A percentile compares a stretch with the other conserved stretches of the same genome.
Conservation (phyloP, 2,329 filamentous ascomycete species). For the Cladophialophora bantiana region DNA sequence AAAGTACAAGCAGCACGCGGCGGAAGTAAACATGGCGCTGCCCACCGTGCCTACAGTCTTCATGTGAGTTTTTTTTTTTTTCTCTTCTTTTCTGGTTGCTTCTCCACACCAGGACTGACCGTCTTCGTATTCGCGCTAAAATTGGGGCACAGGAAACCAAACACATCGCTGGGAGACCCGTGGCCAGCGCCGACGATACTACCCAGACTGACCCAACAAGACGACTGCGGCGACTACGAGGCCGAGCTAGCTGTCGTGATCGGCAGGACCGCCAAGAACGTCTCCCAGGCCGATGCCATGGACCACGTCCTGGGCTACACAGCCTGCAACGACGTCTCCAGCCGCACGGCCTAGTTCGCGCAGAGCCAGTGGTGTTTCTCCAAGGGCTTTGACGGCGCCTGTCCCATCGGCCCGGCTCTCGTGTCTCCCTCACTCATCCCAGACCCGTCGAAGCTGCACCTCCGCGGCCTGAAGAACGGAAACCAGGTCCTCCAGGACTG, state of each 20-base stretch:
- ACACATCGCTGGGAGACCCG: conserved; percentile 47
- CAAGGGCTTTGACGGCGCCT: conserved; percentile 51
- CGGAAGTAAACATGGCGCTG: conserved; percentile 49
- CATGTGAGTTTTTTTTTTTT: conserved; percentile 34
- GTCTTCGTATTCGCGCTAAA: no score
- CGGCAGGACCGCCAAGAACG: conserved; percentile 48
- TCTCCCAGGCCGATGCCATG: conserved; percentile 48
- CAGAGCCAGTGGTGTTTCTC: conserved; percentile 51
- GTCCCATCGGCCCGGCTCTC: conserved; percentile 48
- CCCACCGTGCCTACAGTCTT: conserved; percentile 49
- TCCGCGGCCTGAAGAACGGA: conserved; percentile 49
- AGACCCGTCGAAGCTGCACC: conserved; percentile 45
- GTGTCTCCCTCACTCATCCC: conserved; percentile 44
- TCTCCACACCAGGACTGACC: no score
- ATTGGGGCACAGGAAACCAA: conserved; percentile 39
- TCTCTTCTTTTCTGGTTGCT: neutral
- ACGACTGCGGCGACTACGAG: conserved; percentile 52
- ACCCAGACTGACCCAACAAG: conserved; percentile 47
- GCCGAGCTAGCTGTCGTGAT: conserved; percentile 52
- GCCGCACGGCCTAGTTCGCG: conserved; percentile 49
- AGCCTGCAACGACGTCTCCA: conserved; percentile 50
- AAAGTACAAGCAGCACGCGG: conserved; percentile 51
- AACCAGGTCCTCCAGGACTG: conserved; percentile 47
- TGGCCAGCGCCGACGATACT: conserved; percentile 44
- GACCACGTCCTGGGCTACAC: conserved; percentile 53